Evolutionary conservation across 2,329 filamentous ascomycete genomes (phyloP).

Genomic region (Corniculantispora saksenae): DNA sequence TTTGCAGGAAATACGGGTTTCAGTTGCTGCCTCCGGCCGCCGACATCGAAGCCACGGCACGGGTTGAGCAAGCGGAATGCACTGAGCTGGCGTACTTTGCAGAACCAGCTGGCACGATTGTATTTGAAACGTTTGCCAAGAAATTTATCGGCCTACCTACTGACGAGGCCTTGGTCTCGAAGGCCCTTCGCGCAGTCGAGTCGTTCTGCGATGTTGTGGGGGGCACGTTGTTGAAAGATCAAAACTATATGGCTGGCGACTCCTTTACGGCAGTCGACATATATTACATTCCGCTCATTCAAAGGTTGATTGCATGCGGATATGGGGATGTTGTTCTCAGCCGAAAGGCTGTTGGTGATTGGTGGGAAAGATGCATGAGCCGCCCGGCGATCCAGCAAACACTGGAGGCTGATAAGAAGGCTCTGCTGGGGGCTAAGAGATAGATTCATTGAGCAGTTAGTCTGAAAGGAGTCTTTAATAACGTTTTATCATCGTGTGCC

Average conservation of each 20-base stretch:
- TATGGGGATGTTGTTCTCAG: slow-evolving; percentile 38
- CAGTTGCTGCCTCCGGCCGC: slow-evolving; percentile 41
- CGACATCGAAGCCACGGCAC: slow-evolving; percentile 41
- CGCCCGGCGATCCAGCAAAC: slow-evolving; percentile 39
- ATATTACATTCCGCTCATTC: slow-evolving; percentile 48
- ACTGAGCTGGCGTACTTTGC: slow-evolving; percentile 46
- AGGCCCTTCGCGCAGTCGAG: slow-evolving; percentile 39
- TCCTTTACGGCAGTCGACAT: slow-evolving; percentile 47
- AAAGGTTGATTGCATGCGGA: slow-evolving; percentile 43
- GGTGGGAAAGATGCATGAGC: slow-evolving; percentile 42
- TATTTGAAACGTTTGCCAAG: slow-evolving; percentile 48
- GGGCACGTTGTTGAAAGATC: slow-evolving; percentile 35
- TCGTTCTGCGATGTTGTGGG: slow-evolving; percentile 46
- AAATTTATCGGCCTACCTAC: slow-evolving; percentile 43
- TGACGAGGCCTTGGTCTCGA: slow-evolving; percentile 41
- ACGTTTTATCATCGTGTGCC: too few relatives aligned
- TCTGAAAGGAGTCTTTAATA: too few relatives aligned
- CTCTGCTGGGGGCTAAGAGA: slow-evolving; percentile 40
- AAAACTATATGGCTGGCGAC: slow-evolving; percentile 46
- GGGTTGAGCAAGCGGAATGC: slow-evolving; percentile 46
- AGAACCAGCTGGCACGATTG: slow-evolving; percentile 43
- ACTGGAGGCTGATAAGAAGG: slow-evolving; percentile 37
- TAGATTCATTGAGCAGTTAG: not conserved
- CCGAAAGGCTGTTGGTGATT: slow-evolving; percentile 39
- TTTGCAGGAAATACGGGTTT: slow-evolving; percentile 46